Evolutionary conservation across 257 asterid species (phyloP).

Genomic region (Echites panduratus): DNA sequence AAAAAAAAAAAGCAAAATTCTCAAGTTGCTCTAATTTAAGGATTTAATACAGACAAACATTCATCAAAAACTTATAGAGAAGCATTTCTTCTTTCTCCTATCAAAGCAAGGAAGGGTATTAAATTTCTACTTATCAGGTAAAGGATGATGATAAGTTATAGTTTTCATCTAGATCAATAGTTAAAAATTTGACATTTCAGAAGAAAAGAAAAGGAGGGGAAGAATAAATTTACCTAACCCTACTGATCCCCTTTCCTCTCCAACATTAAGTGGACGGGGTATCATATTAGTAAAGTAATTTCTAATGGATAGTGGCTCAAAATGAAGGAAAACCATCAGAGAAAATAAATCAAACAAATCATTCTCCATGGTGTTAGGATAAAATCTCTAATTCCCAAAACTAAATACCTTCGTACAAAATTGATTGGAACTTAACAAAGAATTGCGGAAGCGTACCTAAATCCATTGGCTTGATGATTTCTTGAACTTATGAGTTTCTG

Average conservation of each 20-base stretch:
- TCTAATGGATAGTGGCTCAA: conserved; percentile 73
- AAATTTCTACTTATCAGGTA: background rate
- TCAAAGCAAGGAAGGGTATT: background rate
- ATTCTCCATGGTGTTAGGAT: too few species aligned
- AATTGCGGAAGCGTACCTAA: too few species aligned
- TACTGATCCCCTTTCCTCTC: conserved; percentile 63
- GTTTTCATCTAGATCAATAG: background rate
- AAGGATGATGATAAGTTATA: background rate
- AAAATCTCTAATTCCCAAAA: too few species aligned
- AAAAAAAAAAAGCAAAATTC: too few species aligned
- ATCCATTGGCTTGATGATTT: too few species aligned
- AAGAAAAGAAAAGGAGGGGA: background rate
- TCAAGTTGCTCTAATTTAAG: background rate
- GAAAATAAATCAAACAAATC: conserved; percentile 65
- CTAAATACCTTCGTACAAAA: too few species aligned
- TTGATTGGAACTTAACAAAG: too few species aligned
- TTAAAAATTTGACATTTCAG: background rate
- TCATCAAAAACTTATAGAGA: background rate
- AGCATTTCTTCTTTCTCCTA: background rate
- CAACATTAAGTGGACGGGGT: conserved; percentile 64
- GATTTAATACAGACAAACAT: background rate
- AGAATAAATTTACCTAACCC: conserved; percentile 46
- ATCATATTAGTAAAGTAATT: conserved; percentile 64
- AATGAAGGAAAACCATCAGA: conserved; percentile 59
- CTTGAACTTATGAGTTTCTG: too few species aligned